Evolutionary conservation across 148 eudicot genomes (phyloP).

Genomic region (Salicornia ramosissima): DNA sequence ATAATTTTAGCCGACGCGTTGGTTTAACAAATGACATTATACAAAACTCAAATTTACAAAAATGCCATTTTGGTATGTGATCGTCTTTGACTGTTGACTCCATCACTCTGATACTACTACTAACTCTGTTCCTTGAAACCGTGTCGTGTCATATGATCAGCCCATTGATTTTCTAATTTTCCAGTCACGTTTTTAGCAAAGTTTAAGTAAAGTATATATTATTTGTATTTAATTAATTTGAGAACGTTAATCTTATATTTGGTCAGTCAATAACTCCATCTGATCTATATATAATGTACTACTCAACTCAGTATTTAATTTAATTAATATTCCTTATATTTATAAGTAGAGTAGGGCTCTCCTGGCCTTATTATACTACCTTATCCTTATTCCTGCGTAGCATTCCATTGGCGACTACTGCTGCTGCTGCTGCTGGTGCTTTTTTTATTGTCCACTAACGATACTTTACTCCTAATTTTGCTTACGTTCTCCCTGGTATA

Average conservation of each 20-base stretch:
- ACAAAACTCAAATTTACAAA: not conserved
- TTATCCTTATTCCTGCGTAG: too few relatives aligned
- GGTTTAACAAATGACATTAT: not conserved
- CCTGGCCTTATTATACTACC: too few relatives aligned
- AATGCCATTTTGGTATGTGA: not conserved
- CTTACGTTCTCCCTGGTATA: too few relatives aligned
- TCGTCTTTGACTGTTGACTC: not conserved
- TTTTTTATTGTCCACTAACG: too few relatives aligned
- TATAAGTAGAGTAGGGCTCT: too few relatives aligned
- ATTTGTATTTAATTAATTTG: not conserved
- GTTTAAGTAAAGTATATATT: too few relatives aligned
- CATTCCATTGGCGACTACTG: too few relatives aligned
- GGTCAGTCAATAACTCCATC: not conserved
- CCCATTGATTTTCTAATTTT: not conserved
- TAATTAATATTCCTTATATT: too few relatives aligned
- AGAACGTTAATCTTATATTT: not conserved
- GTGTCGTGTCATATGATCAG: not conserved
- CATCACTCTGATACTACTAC: not conserved
- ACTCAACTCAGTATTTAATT: not conserved
- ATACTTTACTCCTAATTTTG: too few relatives aligned
- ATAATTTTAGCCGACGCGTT: not conserved
- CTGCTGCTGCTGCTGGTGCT: too few relatives aligned
- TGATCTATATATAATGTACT: too few relatives aligned
- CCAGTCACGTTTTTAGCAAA: not conserved
- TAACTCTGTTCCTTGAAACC: conserved; percentile 1